Evolutionary conservation across 2,329 filamentous ascomycete species (phyloP), one percentile per base, ranked within the genome.

Genomic region (Colletotrichum liaoningense): DNA sequence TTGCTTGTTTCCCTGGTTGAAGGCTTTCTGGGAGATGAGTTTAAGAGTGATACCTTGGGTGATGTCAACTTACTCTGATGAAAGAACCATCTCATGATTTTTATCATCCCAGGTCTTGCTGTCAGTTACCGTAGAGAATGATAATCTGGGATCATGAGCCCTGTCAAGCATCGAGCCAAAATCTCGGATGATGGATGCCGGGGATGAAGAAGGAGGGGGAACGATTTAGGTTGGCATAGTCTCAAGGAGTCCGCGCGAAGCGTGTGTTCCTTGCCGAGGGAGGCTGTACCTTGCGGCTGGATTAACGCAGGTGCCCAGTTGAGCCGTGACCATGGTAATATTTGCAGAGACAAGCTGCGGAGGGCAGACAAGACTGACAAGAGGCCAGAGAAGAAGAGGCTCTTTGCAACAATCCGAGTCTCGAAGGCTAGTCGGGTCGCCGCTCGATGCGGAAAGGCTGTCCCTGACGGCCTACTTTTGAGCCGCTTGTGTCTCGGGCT

Each of bases 401-500:
- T 12, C 59, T 62, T 73, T 73, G 71, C 35, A 62, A 73, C 71
- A 62, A 22, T n/a, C 63, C 35, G 22, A 58, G 71, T 73, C 60
- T 73, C 71, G 56, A 70, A 42, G 60, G 67, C 71, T 62, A 46
- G 67, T 73, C 71, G 38, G 55, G 5, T 56, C 14, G 9, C 16
- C 33, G 56, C 67, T 62, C 16, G 24, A 52, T 66, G 26, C 59
- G 71, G 67, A 28, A 66, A 71, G 60, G 46, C 19, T 65, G 56
- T 70, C 70, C 67, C 60, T 73, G 60, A 16, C 69, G 63, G 64
- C 38, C 58, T 62, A 24, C 14, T 70, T 30, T 52, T 57, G 67
- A 73, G 70, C 67, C 70, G 67, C 70, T 7, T 7, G 26, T n/a
- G 63, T 57, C 24, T 65, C 60, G 35, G 63, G 63, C 63, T 52